These are phyloP conservation scores for Aspergillus ruber DNA, from an alignment of 2,329 filamentous ascomycete genomes.

Conservation along the genomic window DNA sequence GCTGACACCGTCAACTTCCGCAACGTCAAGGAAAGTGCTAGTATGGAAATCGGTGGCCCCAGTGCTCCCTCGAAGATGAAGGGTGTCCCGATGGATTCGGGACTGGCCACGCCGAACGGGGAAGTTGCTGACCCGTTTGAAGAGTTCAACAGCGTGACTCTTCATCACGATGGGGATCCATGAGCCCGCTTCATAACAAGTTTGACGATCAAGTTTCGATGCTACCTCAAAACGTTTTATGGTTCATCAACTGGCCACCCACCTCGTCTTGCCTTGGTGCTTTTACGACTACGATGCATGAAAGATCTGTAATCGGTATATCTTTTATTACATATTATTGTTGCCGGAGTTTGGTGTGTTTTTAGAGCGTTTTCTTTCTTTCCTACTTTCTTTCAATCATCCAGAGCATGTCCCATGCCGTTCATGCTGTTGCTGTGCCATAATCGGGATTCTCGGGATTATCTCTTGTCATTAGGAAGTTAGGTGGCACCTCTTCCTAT, in stretches of 20 bases:
- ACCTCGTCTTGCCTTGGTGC: neutral
- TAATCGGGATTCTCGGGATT: constrained; percentile 1
- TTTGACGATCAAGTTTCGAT: neutral
- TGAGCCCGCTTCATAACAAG: constrained; percentile 6
- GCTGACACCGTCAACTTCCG: constrained; percentile 96
- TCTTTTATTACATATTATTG: constrained; percentile 14
- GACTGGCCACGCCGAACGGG: constrained; percentile 73
- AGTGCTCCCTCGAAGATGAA: constrained; percentile 46
- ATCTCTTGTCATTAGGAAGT: constrained; percentile 4
- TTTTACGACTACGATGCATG: constrained; percentile 30
- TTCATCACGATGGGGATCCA: constrained; percentile 85
- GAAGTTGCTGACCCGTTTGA: constrained; percentile 88
- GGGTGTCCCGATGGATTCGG: constrained; percentile 80
- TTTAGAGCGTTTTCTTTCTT: constrained; percentile 3
- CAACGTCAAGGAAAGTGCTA: constrained; percentile 95
- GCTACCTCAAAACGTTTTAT: neutral
- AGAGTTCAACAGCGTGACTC: constrained; percentile 96
- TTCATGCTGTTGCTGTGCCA: neutral
- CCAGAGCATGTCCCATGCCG: neutral
- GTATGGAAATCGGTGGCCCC: constrained; percentile 61
- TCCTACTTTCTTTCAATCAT: neutral
- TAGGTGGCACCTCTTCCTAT: constrained; percentile 8
- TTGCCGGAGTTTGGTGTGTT: constrained; percentile 19
- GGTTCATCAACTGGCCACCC: constrained; percentile 1
- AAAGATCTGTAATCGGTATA: constrained; percentile 23